Base-by-base conservation (phyloP, 139 green algal genomes). In the Micractinium sp. region DNA sequence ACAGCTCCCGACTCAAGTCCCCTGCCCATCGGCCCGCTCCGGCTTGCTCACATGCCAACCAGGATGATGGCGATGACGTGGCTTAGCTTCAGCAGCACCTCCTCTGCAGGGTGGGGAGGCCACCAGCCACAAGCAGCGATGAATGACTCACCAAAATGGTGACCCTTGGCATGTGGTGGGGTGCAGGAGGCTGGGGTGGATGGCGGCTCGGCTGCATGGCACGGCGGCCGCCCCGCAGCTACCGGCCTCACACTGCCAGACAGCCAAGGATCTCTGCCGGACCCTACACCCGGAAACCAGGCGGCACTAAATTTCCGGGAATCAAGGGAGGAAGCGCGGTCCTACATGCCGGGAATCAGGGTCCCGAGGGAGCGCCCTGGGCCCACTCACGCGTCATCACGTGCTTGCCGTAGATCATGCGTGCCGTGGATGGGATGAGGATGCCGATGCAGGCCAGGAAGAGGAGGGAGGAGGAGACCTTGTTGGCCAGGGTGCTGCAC, bases 371-470 rank as follows among this genome's bases (percentile, higher is more conserved):
- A n/a, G n/a, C n/a, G n/a, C n/a, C n/a, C n/a, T n/a, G n/a, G n/a
- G 47, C 15, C 41, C 38, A 33, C 60, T 53, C 81, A 75, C 81
- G 19, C 0, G 82, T 85, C 29, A 93, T 87, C 31, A 90, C 89
- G 14, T 91, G 33, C 13, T 63, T 27, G 27, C 89, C 88, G 67
- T 95, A 95, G 0, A 95, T 60, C 53, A 73, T 47, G 39, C 81
- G 87, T 47, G 93, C 93, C 29, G 95, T 91, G 35, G 94, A 95
- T 53, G 95, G 96, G n/a, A 98, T 94, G 56, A 93, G 90, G 23
- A 98, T 90, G 60, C 91, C 95, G 82, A 98, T 96, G 90, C 90
- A 94, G 27, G 95, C 91, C 81, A 98, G 90, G 87, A 98, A 95
- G 39, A 98, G 95, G 86, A 98, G 89, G 67, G 90, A 95, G 87